A percentile compares a stretch with the other conserved stretches of the same genome.
Evolutionary conservation across 2,329 filamentous ascomycete genomes (phyloP).

Genomic region (Talaromyces pinophilus): DNA sequence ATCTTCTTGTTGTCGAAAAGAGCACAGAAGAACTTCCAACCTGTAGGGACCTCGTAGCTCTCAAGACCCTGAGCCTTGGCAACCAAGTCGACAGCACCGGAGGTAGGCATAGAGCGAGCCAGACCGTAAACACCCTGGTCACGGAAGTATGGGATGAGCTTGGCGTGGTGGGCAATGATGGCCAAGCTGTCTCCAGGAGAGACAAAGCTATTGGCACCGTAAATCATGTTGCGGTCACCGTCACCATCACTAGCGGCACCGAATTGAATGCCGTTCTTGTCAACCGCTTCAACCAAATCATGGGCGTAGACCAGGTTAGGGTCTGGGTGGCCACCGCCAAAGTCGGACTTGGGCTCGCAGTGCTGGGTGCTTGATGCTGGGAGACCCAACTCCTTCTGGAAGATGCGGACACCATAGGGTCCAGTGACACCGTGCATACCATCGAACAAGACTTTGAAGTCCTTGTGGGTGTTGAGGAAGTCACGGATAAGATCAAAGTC

Average conservation of each 20-base stretch:
- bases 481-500: conserved; percentile 94
- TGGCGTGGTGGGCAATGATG: conserved; percentile 95
- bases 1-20: conserved; percentile 93
- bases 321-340: conserved; percentile 95
- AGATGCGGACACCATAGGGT: conserved; percentile 91
- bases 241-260: conserved; percentile 96
- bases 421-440: conserved; percentile 93
- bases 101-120: conserved; percentile 96
- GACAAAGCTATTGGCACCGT: conserved; percentile 93
- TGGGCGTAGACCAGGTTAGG: conserved; percentile 97
- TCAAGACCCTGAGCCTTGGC: conserved; percentile 90
- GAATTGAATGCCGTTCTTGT: conserved; percentile 89
- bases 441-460: conserved; percentile 98
- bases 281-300: conserved; percentile 88
- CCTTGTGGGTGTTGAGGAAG: conserved; percentile 81
- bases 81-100: conserved; percentile 90
- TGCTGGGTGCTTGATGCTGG: conserved; percentile 79
- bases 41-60: conserved; percentile 95
- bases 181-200: conserved; percentile 96
- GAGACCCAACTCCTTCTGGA: conserved; percentile 88
- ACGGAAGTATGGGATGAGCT: conserved; percentile 97
- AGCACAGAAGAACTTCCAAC: conserved; percentile 99
- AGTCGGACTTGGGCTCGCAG: conserved; percentile 88
- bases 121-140: conserved; percentile 95
- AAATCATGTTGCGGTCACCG: conserved; percentile 99